phyloP scores from a whole-genome alignment of 352 stramenopile species.

The Globisporangium sylvaticum region DNA sequence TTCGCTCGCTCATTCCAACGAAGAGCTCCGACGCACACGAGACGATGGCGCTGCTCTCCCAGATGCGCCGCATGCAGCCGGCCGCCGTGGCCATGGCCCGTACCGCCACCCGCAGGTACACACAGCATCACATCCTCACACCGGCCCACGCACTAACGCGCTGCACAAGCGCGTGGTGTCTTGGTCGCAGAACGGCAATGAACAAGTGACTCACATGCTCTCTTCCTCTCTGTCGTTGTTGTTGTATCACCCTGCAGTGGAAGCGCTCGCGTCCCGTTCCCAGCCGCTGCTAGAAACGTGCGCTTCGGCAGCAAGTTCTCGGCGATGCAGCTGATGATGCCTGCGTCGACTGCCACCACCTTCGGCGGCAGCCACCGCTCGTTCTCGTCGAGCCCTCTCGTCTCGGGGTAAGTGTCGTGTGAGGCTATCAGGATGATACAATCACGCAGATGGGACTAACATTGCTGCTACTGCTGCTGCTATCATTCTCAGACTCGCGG shows the following conservation, averaged over 20 bases:
- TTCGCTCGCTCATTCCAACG: slow-evolving; percentile 20
- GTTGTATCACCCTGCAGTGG: not conserved
- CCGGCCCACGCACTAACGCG: not conserved
- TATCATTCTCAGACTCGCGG: slow-evolving; percentile 21
- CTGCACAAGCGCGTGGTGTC: not conserved
- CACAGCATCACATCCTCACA: not conserved
- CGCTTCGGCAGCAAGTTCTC: slow-evolving; percentile 41
- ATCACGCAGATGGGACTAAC: not conserved
- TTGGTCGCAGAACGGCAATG: not conserved
- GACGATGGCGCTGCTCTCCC: slow-evolving; percentile 47
- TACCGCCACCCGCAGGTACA: slow-evolving; percentile 24
- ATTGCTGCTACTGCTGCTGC: not conserved
- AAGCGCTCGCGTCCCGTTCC: slow-evolving; percentile 19
- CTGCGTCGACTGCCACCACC: slow-evolving; percentile 22
- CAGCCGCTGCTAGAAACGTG: slow-evolving; percentile 20
- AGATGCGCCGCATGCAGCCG: slow-evolving; percentile 62
- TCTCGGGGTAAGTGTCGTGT: slow-evolving; percentile 29
- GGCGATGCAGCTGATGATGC: slow-evolving; percentile 39
- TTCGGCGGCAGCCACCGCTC: slow-evolving; percentile 38
- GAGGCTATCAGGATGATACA: not conserved
- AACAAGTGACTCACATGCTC: slow-evolving; percentile 1
- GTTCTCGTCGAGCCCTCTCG: slow-evolving; percentile 55
- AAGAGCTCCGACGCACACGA: slow-evolving; percentile 3
- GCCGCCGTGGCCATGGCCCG: slow-evolving; percentile 29
- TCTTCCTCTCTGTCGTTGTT: not conserved